A percentile compares a stretch with the other conserved stretches of the same genome.
These are phyloP conservation scores for Aechmea fasciata DNA, from an alignment of 176 grass and related monocot species.

Conservation along the genomic window DNA sequence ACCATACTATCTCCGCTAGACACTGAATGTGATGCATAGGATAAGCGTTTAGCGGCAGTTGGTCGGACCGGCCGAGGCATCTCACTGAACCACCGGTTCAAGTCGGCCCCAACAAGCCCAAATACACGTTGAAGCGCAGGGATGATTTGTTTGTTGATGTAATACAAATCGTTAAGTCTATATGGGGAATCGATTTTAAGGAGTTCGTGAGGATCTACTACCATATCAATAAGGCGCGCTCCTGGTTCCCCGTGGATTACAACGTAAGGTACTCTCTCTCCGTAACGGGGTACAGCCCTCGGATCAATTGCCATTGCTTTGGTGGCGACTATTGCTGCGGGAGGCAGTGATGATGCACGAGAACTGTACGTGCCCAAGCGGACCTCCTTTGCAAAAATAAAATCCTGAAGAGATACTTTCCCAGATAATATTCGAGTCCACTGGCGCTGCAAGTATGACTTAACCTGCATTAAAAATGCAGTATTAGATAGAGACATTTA, in stretches of 20 bases:
- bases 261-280: constrained; percentile 79
- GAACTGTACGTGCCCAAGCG: constrained; percentile 66
- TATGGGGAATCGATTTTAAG: constrained; percentile 56
- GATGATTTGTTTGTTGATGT: constrained; percentile 91
- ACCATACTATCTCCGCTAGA: constrained; percentile 26
- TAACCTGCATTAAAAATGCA: constrained; percentile 47
- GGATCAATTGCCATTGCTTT: constrained; percentile 70
- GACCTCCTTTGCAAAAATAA: constrained; percentile 93
- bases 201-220: constrained; percentile 71
- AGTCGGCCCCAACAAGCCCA: constrained; percentile 66
- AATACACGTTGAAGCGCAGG: constrained; percentile 81
- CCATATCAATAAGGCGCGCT: constrained; percentile 79
- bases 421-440: constrained; percentile 82
- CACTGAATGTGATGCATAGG: constrained; percentile 16
- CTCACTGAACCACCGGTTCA: constrained; percentile 72
- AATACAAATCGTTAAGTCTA: constrained; percentile 80
- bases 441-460: constrained; percentile 72
- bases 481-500: background rate
- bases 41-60: constrained; percentile 28
- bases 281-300: constrained; percentile 67
- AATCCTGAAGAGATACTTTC: constrained; percentile 70
- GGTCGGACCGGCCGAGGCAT: constrained; percentile 44
- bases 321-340: constrained; percentile 83
- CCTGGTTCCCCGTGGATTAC: constrained; percentile 88
- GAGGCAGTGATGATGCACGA: constrained; percentile 58